Percentiles rank a stretch among this genome's conserved stretches.
phyloP scores from a whole-genome alignment of 225 moss, liverwort and hornwort species.

The Sphagnum contortum region DNA sequence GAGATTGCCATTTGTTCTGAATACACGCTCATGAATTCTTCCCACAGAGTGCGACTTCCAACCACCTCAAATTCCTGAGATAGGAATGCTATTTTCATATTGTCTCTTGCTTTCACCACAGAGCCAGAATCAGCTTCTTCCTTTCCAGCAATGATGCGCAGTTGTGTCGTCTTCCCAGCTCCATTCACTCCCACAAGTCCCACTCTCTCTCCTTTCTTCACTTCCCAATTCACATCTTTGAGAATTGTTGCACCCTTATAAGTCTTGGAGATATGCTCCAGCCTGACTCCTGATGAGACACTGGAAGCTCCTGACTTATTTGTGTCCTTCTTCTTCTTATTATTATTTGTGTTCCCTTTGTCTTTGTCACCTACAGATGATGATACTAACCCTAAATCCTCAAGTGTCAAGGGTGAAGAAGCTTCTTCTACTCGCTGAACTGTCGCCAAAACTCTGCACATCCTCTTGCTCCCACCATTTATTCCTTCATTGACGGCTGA shows the following conservation, averaged over 20 bases:
- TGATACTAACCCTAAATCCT: conserved; percentile 23
- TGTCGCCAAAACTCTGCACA: conserved; percentile 10
- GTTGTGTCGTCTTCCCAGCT: conserved; percentile 61
- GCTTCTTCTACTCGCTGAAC: conserved; percentile 23
- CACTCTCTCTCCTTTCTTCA: conserved; percentile 59
- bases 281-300: conserved; percentile 41
- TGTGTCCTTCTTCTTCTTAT: conserved; percentile 5
- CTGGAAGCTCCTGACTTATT: conserved; percentile 32
- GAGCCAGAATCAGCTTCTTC: conserved; percentile 43
- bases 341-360: conserved; percentile 1
- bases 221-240: conserved; percentile 57
- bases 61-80: conserved; percentile 65
- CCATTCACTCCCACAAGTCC: conserved; percentile 61
- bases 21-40: conserved; percentile 53
- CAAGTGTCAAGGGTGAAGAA: conserved; percentile 19
- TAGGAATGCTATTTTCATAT: conserved; percentile 60
- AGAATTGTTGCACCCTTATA: conserved; percentile 34
- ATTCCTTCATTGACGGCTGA: too few species aligned
- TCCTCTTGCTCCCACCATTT: background rate
- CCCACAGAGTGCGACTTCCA: conserved; percentile 37
- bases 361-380: conserved; percentile 4
- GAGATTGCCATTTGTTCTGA: conserved; percentile 39
- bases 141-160: conserved; percentile 56
- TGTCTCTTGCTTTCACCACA: conserved; percentile 44
- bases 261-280: conserved; percentile 53